These are phyloP conservation scores for Komagataella pseudopastoris DNA, from an alignment of 805 yeast genomes.

Conservation along the genomic window DNA sequence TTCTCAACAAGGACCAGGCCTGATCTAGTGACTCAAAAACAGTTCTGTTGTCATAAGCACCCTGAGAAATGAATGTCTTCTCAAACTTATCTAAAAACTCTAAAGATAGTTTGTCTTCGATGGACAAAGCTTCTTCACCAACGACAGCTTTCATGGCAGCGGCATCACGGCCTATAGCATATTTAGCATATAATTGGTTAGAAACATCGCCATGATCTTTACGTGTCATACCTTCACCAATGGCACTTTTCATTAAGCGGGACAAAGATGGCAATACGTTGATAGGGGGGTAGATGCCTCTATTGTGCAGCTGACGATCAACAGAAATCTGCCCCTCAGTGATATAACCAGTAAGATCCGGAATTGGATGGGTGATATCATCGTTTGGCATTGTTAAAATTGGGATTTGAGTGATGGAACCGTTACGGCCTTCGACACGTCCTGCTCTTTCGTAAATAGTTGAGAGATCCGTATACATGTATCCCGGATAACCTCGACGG, in stretches of 20 bases:
- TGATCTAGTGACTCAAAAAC: constrained; percentile 92
- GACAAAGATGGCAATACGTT: constrained; percentile 95
- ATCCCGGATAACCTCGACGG: constrained; percentile 99
- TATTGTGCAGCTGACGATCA: constrained; percentile 91
- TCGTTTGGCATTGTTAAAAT: constrained; percentile 99
- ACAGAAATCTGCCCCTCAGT: constrained; percentile 98
- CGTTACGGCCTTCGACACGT: constrained; percentile 98
- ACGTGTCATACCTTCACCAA: constrained; percentile 99
- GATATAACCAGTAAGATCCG: constrained; percentile 98
- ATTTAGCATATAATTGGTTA: constrained; percentile 96
- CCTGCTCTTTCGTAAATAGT: constrained; percentile 99
- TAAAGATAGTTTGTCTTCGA: constrained; percentile 92
- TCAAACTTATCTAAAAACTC: constrained; percentile 98
- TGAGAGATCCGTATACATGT: constrained; percentile 99
- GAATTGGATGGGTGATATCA: constrained; percentile 99
- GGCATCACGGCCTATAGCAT: constrained; percentile 99
- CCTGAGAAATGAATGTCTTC: constrained; percentile 89
- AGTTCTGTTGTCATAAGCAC: constrained; percentile 92
- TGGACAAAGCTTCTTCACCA: constrained; percentile 98
- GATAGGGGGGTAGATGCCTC: constrained; percentile 98
- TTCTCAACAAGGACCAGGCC: constrained; percentile 96
- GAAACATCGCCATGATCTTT: constrained; percentile 99
- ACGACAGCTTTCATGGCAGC: constrained; percentile 99
- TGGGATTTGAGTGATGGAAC: constrained; percentile 98
- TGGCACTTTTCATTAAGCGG: constrained; percentile 97